A percentile compares a stretch with the other conserved stretches of the same genome.
phyloP scores from a whole-genome alignment of 352 stramenopile species.

The Salisapilia sapeloensis region DNA sequence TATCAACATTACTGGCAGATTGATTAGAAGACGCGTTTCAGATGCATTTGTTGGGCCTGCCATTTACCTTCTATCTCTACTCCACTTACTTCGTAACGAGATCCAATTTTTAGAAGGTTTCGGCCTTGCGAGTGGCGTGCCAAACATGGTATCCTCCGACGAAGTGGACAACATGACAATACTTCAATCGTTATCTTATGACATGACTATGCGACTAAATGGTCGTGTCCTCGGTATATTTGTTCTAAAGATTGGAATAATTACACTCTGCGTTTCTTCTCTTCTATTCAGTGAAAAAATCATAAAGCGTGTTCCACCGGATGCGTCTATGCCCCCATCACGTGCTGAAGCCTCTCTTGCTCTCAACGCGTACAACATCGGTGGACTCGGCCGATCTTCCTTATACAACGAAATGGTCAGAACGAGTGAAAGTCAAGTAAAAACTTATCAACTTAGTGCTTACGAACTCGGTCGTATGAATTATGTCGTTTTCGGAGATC shows the following conservation, averaged over 20 bases:
- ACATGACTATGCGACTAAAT: constrained; percentile 10
- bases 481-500: constrained; percentile 12
- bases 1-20: constrained; percentile 21
- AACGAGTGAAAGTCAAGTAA: too few species aligned
- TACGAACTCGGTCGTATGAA: constrained; percentile 11
- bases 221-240: constrained; percentile 16
- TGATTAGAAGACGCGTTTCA: constrained; percentile 11
- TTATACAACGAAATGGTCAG: constrained; percentile 3
- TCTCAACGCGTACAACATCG: constrained; percentile 8
- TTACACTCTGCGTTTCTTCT: constrained; percentile 15
- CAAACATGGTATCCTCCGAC: constrained; percentile 7
- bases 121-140: constrained; percentile 11
- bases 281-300: constrained; percentile 11
- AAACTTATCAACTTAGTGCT: constrained; percentile 2
- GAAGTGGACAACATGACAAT: constrained; percentile 12
- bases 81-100: constrained; percentile 12
- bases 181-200: constrained; percentile 16
- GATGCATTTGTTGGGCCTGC: constrained; percentile 19
- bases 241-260: constrained; percentile 19
- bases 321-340: neutral
- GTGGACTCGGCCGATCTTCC: constrained; percentile 7
- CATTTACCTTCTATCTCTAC: constrained; percentile 12
- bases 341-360: constrained; percentile 10
- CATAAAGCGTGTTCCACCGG: constrained; percentile 4
- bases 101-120: constrained; percentile 6